phyloP scores from a whole-genome alignment of 2,329 filamentous ascomycete species.

The Ophiosphaerella narmari region DNA sequence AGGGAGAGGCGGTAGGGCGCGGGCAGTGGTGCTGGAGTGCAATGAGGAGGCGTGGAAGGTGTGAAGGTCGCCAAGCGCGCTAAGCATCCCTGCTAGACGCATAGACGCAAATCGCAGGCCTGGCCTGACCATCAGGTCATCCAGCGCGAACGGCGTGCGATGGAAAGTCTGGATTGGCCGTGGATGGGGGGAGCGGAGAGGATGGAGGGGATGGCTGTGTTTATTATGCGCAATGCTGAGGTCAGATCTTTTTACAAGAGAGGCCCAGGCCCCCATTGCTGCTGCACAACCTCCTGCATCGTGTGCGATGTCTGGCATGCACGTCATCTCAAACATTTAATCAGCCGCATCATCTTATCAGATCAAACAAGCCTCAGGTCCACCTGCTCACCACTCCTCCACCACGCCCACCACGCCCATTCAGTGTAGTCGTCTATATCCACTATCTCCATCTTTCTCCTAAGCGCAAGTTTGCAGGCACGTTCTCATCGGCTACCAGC shows the following conservation, averaged over 20 bases:
- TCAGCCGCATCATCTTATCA: constrained; percentile 24
- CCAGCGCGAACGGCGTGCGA: no score
- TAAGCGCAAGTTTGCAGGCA: no score
- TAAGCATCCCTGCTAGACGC: neutral
- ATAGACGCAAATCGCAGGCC: no score
- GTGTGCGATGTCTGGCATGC: constrained; percentile 16
- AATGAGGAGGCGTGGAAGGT: constrained; percentile 18
- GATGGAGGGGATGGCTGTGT: neutral
- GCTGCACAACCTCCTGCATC: constrained; percentile 8
- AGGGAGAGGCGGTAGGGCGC: constrained; percentile 17
- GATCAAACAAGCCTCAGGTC: constrained; percentile 10
- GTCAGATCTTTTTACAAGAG: neutral
- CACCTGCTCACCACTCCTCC: neutral
- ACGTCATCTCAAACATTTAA: constrained; percentile 24
- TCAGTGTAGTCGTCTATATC: no score
- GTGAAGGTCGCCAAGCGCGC: neutral
- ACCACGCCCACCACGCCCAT: no score
- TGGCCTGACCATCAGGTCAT: no score
- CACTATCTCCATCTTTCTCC: no score
- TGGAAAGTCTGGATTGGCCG: no score
- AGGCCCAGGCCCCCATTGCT: constrained; percentile 1
- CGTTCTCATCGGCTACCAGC: no score
- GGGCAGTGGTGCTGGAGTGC: constrained; percentile 32
- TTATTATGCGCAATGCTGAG: neutral
- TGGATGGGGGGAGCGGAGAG: no score